Evolutionary conservation across 2,329 filamentous ascomycete species (phyloP).

Genomic region (Coniochaeta sp.): DNA sequence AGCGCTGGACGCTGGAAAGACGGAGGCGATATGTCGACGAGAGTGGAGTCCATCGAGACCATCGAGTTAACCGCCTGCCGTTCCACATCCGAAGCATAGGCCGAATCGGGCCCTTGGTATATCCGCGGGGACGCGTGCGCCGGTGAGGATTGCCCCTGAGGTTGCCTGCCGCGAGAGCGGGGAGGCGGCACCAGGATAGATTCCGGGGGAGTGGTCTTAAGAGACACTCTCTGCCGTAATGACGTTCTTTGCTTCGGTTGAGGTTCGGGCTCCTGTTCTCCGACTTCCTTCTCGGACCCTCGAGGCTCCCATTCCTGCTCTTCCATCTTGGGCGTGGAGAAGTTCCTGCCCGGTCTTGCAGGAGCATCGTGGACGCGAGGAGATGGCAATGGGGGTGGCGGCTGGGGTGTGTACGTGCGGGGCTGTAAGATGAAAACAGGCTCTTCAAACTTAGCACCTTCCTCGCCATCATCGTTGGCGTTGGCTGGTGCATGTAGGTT

Average conservation of each 20-base stretch:
- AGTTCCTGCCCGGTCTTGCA: slow-evolving; percentile 3
- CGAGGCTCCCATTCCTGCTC: slow-evolving; percentile 6
- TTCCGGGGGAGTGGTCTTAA: slow-evolving; percentile 43
- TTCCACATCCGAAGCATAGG: slow-evolving; percentile 41
- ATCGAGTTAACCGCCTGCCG: slow-evolving; percentile 27
- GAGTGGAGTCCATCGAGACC: slow-evolving; percentile 20
- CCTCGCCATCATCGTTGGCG: slow-evolving; percentile 13
- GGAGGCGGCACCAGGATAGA: slow-evolving; percentile 47
- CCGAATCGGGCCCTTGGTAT: slow-evolving; percentile 35
- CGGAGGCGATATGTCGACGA: slow-evolving; percentile 28
- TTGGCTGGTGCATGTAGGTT: slow-evolving; percentile 3
- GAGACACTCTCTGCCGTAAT: slow-evolving; percentile 45
- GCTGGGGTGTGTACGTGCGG: slow-evolving; percentile 48
- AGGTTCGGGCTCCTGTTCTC: slow-evolving; percentile 14
- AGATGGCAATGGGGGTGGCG: slow-evolving; percentile 39
- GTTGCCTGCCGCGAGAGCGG: slow-evolving; percentile 24
- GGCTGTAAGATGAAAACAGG: slow-evolving; percentile 48
- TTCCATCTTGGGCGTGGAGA: background rate
- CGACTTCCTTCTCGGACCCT: background rate
- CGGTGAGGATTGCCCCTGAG: slow-evolving; percentile 12
- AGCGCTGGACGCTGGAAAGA: slow-evolving; percentile 23
- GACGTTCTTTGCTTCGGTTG: slow-evolving; percentile 34
- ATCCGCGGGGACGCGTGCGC: slow-evolving; percentile 16
- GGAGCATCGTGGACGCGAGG: slow-evolving; percentile 27
- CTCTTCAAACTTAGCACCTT: slow-evolving; percentile 17